Base-by-base conservation (phyloP, 768 basidiomycete genomes). In the Mycena venus region DNA sequence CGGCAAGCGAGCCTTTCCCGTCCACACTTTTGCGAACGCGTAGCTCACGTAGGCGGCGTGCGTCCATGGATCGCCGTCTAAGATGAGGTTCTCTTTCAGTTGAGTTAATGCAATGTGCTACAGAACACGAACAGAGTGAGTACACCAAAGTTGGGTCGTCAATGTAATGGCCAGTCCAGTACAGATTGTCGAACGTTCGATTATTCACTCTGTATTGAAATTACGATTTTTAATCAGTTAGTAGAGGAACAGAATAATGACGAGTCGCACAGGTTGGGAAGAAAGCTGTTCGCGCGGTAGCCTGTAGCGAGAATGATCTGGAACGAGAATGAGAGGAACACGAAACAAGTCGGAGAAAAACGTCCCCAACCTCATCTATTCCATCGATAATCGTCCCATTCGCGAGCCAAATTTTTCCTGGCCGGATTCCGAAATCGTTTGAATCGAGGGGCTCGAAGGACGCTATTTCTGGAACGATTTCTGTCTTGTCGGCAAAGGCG, bases 61-160 rank as follows among this genome's bases (percentile, higher is more conserved):
- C 3, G 69, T 74, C 74, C 76, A 79, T 5, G 77, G 72, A n/a
- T 21, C 23, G 10, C 15, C 71, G 7, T 34, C 34, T 29, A 3
- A 19, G 29, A 9, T 10, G 19, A 23, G 23, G 23, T 11, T 32
- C 17, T 19, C 5, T 32, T 55, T 32, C n/a, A 27, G 4, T 61
- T 27, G 21, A 36, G 19, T 44, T n/a, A 14, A 10, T 47, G 44
- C 19, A 40, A 36, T 17, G 27, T 2, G 19, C 4, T 32, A 11
- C 19, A 36, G 31, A 31, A 34, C 3, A 55, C 68, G 12, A 25
- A 74, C 74, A 27, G 25, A 25, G 53, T 3, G 68, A 65, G 62
- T 83, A 83, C 1, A 81, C 79, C 2, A 85, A 73, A 2, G 83
- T 82, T 0, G 84, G 83, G 58, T 85, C 83, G 5, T 78, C 78